Percentiles rank a stretch among this genome's conserved stretches.
Conservation (phyloP, 2,329 filamentous ascomycete species). For the Arthrobotrys conoides region DNA sequence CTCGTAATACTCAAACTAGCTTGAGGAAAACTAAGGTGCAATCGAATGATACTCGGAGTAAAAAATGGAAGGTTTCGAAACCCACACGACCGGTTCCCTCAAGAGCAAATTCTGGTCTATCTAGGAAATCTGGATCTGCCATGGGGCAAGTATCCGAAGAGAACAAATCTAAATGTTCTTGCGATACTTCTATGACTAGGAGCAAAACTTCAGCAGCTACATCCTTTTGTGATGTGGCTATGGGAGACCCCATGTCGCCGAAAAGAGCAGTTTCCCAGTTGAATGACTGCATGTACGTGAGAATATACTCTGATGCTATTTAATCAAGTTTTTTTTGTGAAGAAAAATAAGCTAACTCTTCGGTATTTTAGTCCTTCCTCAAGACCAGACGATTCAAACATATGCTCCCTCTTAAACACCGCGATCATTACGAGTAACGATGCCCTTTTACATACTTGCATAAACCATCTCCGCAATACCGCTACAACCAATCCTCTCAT, state of each 20-base stretch:
- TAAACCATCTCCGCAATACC: slow-evolving; percentile 53
- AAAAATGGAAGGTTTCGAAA: slow-evolving; percentile 59
- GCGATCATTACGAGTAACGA: slow-evolving; percentile 49
- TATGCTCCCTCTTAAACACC: slow-evolving; percentile 44
- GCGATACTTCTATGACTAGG: slow-evolving; percentile 40
- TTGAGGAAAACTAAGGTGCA: slow-evolving; percentile 35
- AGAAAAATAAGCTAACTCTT: slow-evolving; percentile 6
- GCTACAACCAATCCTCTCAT: slow-evolving; percentile 54
- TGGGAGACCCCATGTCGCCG: slow-evolving; percentile 56
- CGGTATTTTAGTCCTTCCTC: slow-evolving; percentile 22
- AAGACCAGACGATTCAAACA: slow-evolving; percentile 52
- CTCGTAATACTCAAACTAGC: slow-evolving; percentile 26
- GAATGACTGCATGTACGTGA: slow-evolving; percentile 44
- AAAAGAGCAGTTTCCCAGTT: slow-evolving; percentile 33
- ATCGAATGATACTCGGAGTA: slow-evolving; percentile 29
- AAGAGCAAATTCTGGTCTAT: slow-evolving; percentile 56
- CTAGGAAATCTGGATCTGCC: slow-evolving; percentile 48
- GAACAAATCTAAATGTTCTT: slow-evolving; percentile 46
- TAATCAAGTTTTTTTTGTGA: background rate
- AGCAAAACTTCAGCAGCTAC: slow-evolving; percentile 37
- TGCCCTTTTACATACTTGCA: slow-evolving; percentile 45
- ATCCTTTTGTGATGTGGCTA: slow-evolving; percentile 52
- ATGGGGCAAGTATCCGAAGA: slow-evolving; percentile 50
- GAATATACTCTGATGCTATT: slow-evolving; percentile 7
- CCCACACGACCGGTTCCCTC: slow-evolving; percentile 54